These are phyloP conservation scores for Lepidium africanum DNA, from an alignment of 345 rosid species.

Conservation along the genomic window DNA sequence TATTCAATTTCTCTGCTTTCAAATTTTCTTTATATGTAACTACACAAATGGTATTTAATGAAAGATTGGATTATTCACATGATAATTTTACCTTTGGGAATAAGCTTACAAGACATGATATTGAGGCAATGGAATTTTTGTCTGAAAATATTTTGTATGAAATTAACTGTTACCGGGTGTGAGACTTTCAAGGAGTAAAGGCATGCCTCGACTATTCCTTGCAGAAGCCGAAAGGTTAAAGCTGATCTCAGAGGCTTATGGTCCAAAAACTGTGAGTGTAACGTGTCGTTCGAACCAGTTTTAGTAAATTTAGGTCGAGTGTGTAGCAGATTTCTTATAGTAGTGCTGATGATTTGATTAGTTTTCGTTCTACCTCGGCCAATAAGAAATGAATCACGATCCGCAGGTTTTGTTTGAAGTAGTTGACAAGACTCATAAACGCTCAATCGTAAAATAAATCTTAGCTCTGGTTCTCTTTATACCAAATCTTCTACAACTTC, in stretches of 20 bases:
- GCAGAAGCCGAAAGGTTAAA: conserved; percentile 64
- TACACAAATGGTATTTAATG: not conserved
- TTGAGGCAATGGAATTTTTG: not conserved
- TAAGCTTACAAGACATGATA: no score
- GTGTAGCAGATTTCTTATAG: not conserved
- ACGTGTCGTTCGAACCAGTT: not conserved
- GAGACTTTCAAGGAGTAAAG: conserved; percentile 60
- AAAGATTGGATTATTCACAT: not conserved
- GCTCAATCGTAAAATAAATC: conserved; percentile 61
- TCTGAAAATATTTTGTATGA: not conserved
- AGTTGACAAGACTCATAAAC: conserved; percentile 62
- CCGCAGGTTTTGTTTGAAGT: conserved; percentile 53
- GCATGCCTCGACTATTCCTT: conserved; percentile 46
- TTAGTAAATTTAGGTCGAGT: not conserved
- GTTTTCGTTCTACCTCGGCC: conserved; percentile 35
- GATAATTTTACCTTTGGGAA: not conserved
- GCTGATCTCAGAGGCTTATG: conserved; percentile 73
- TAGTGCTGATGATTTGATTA: conserved; percentile 29
- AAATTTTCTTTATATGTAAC: not conserved
- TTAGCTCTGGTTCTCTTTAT: not conserved
- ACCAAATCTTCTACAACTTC: not conserved
- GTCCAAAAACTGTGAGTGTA: conserved; percentile 49
- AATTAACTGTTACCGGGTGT: conserved; percentile 43
- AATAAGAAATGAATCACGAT: conserved; percentile 60
- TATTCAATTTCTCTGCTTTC: not conserved